These are phyloP conservation scores for Anthracocystis panici-leucophaei DNA, from an alignment of 1,284 basidiomycete genomes.

Conservation along the genomic window DNA sequence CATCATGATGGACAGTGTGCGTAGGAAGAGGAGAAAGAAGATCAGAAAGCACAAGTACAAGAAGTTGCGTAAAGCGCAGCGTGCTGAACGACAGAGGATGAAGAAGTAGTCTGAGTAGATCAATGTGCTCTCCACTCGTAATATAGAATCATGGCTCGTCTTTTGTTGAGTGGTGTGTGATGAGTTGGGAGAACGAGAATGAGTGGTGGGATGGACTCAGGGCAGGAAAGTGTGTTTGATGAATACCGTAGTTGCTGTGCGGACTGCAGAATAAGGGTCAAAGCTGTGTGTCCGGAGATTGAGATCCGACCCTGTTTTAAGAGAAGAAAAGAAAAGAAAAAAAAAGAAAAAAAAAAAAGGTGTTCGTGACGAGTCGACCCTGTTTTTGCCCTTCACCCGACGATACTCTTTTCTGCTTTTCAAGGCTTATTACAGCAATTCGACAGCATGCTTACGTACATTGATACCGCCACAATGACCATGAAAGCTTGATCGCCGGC, in stretches of 20 bases:
- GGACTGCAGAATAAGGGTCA: neutral
- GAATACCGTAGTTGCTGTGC: neutral
- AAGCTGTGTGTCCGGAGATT: constrained; percentile 7
- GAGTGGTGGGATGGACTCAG: neutral
- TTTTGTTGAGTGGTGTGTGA: neutral
- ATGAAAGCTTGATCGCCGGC: no score
- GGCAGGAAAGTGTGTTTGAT: neutral
- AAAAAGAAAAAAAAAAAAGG: no score
- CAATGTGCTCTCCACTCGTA: constrained; percentile 1
- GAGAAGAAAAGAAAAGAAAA: no score
- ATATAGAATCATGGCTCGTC: constrained; percentile 8
- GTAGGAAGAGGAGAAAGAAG: constrained; percentile 68
- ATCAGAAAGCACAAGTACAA: constrained; percentile 70
- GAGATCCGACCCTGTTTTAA: constrained; percentile 7
- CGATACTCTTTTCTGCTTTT: neutral
- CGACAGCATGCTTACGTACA: no score
- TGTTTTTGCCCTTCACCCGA: neutral
- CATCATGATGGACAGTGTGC: constrained; percentile 66
- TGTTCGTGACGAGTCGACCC: neutral
- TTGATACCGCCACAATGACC: no score
- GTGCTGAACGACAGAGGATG: constrained; percentile 63
- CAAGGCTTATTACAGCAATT: neutral
- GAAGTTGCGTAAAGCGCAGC: constrained; percentile 67
- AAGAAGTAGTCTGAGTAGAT: constrained; percentile 46
- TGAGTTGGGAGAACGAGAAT: neutral